Base-by-base conservation (phyloP, 805 yeast species). In the Torulaspora indica region DNA sequence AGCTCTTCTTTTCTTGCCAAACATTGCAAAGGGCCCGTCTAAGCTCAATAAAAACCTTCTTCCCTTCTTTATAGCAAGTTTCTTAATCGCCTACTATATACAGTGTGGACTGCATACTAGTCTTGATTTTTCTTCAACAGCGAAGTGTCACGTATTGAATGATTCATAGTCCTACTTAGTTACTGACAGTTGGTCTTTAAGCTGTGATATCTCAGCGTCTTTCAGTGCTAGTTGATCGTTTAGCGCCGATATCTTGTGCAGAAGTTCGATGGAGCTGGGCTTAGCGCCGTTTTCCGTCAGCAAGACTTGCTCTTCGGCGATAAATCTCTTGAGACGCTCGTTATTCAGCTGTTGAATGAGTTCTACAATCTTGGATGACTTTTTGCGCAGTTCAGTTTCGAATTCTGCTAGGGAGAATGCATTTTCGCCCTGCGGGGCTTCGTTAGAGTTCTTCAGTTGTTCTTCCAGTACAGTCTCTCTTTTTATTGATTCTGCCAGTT, bases 241-340 rank as follows among this genome's bases (percentile, higher is more conserved):
- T 45, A 82, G 54, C 40, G 74, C 76, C 4, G 79, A 72, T 47
- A 79, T 77, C 46, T 78, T 79, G 53, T 77, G 76, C 28, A 76
- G 73, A 47, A 82, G 58, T 41, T 80, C 79, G 24, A 80, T 66
- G 13, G 79, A 66, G 40, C 78, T 71, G 23, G 85, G 81, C 23
- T 69, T 60, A 40, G 67, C 64, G 8, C 79, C 78, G 51, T 75
- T 69, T 49, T 80, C 85, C 48, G 72, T 59, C 29, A 79, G 61
- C 27, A 83, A 57, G 0, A 81, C 76, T 52, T 82, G 81, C 49
- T 83, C 90, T 54, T 85, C 93, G 23, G 87, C 81, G 23, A 82
- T 76, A 51, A 75, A 79, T 41, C 95, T 66, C 44, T 78, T 74
- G 51, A 77, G 68, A 48, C 91, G 70, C 58, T 85, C 91, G 24